Conservation (phyloP, 2,329 filamentous ascomycete species). For the Magnaporthiopsis poae region DNA sequence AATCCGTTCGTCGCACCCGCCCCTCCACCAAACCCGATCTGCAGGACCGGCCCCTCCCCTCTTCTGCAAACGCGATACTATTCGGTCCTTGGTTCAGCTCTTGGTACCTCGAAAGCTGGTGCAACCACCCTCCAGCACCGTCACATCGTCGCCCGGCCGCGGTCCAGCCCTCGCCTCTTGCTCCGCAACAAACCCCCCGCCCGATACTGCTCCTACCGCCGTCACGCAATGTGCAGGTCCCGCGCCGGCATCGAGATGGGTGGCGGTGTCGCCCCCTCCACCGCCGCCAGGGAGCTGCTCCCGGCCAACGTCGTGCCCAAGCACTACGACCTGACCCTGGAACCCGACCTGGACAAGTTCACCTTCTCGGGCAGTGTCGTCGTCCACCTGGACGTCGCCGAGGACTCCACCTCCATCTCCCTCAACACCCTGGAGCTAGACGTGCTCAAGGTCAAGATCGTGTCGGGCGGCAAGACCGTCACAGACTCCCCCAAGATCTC, state of each 20-base stretch:
- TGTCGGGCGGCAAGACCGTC: slow-evolving; percentile 40
- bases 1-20: background rate
- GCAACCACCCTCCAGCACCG: background rate
- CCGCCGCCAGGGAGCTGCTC: slow-evolving; percentile 64
- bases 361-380: slow-evolving; percentile 75
- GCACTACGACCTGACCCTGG: slow-evolving; percentile 84
- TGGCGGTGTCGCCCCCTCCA: slow-evolving; percentile 18
- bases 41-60: background rate
- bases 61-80: background rate
- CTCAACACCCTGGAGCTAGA: slow-evolving; percentile 82
- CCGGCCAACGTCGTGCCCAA: slow-evolving; percentile 84
- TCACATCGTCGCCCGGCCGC: background rate
- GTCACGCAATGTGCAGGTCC: slow-evolving; percentile 58
- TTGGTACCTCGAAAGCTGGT: background rate
- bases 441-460: slow-evolving; percentile 64
- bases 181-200: slow-evolving; percentile 7
- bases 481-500: slow-evolving; percentile 57
- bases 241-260: slow-evolving; percentile 25
- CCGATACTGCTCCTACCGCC: slow-evolving; percentile 65
- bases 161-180: background rate
- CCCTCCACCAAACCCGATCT: background rate
- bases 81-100: background rate
- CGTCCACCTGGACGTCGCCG: slow-evolving; percentile 77
- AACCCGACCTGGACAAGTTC: slow-evolving; percentile 81
- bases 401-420: slow-evolving; percentile 76